Percentiles rank a stretch among this genome's conserved stretches.
These are phyloP conservation scores for Umbelopsis ramanniana DNA, from an alignment of 192 early-diverging fungal genomes.

Conservation along the genomic window DNA sequence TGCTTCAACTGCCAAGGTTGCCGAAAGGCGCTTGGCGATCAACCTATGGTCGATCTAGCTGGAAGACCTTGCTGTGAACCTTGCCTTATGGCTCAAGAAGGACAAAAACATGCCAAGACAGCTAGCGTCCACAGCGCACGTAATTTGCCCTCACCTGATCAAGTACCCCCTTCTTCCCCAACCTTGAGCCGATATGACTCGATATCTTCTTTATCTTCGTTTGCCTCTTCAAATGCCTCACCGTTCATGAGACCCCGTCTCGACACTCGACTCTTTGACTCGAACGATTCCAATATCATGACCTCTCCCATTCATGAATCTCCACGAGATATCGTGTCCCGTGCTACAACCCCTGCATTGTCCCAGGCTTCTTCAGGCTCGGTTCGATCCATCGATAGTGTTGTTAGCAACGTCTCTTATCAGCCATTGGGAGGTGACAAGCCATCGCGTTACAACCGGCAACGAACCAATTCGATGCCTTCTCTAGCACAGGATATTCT, in stretches of 20 bases:
- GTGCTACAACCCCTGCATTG: constrained; percentile 1
- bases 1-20: constrained; percentile 54
- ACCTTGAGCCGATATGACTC: not conserved
- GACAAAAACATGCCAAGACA: constrained; percentile 16
- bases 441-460: not conserved
- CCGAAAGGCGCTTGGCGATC: constrained; percentile 28
- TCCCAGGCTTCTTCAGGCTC: constrained; percentile 12
- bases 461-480: constrained; percentile 13
- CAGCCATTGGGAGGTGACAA: constrained; percentile 7
- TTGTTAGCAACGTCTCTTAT: constrained; percentile 8
- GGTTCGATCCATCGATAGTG: constrained; percentile 1
- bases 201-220: constrained; percentile 4
- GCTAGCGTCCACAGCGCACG: not conserved
- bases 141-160: not conserved
- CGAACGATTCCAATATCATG: not conserved
- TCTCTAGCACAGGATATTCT: constrained; percentile 3
- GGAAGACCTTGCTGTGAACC: constrained; percentile 53
- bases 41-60: constrained; percentile 50
- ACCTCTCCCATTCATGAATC: constrained; percentile 7
- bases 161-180: not conserved
- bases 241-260: constrained; percentile 13
- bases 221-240: constrained; percentile 10
- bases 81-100: constrained; percentile 48
- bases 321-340: not conserved
- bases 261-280: not conserved